Evolutionary conservation across 805 yeast genomes (phyloP).

Genomic region (Brettanomyces custersianus): DNA sequence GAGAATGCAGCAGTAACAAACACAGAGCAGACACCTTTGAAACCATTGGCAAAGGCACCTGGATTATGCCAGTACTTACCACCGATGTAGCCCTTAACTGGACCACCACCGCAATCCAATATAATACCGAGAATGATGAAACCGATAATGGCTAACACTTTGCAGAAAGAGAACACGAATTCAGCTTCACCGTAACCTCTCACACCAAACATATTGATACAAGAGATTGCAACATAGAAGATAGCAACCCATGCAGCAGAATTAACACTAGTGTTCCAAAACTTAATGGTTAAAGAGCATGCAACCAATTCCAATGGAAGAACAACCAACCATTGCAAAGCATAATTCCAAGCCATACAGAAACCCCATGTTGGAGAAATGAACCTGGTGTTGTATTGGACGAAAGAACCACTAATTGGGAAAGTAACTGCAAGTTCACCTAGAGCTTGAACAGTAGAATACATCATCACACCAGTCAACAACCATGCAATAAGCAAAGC

Average conservation of each 20-base stretch:
- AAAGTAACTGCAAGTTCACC: slow-evolving; percentile 54
- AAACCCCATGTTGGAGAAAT: slow-evolving; percentile 49
- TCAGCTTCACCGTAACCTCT: slow-evolving; percentile 62
- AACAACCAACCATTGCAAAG: slow-evolving; percentile 41
- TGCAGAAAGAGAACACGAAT: slow-evolving; percentile 41
- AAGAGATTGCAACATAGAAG: slow-evolving; percentile 38
- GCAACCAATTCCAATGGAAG: slow-evolving; percentile 47
- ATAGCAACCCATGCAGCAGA: slow-evolving; percentile 47
- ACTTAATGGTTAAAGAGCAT: slow-evolving; percentile 38
- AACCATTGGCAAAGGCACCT: slow-evolving; percentile 39
- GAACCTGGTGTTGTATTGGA: slow-evolving; percentile 47
- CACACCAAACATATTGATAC: slow-evolving; percentile 49
- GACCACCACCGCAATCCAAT: slow-evolving; percentile 53
- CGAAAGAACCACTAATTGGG: slow-evolving; percentile 51
- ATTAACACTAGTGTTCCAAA: slow-evolving; percentile 34
- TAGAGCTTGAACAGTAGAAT: slow-evolving; percentile 49
- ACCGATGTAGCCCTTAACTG: slow-evolving; percentile 48
- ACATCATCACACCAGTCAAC: slow-evolving; percentile 49
- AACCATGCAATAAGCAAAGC: slow-evolving; percentile 49
- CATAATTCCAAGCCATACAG: slow-evolving; percentile 49
- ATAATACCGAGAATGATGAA: slow-evolving; percentile 46
- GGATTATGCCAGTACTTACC: slow-evolving; percentile 51
- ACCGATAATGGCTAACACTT: slow-evolving; percentile 47
- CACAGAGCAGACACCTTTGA: slow-evolving; percentile 55
- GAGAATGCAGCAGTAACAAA: slow-evolving; percentile 53